Conservation (phyloP, 2,329 filamentous ascomycete species). For the Cladosporium sp. region DNA sequence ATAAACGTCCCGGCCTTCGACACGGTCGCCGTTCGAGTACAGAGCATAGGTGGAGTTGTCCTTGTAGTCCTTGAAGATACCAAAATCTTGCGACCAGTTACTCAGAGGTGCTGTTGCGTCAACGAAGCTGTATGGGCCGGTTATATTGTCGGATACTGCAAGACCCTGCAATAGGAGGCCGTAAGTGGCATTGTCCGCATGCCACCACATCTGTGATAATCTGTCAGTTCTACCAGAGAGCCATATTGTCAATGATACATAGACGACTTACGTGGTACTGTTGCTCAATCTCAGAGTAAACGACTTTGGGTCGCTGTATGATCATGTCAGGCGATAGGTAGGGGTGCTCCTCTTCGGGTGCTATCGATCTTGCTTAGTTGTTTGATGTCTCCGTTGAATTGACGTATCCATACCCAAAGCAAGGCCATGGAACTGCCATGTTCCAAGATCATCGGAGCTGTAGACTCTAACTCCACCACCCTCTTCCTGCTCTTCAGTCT, state of each 20-base stretch:
- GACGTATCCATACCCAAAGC: slow-evolving; percentile 49
- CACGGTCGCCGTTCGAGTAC: slow-evolving; percentile 60
- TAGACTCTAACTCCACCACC: slow-evolving; percentile 62
- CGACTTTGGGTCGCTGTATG: slow-evolving; percentile 64
- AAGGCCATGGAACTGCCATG: slow-evolving; percentile 59
- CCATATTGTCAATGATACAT: not conserved
- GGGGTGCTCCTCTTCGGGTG: slow-evolving; percentile 55
- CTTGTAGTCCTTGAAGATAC: slow-evolving; percentile 61
- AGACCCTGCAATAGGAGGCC: slow-evolving; percentile 58
- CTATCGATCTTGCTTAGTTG: slow-evolving; percentile 28
- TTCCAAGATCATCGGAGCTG: slow-evolving; percentile 61
- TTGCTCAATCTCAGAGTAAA: slow-evolving; percentile 55
- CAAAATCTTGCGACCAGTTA: slow-evolving; percentile 65
- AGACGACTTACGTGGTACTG: slow-evolving; percentile 55
- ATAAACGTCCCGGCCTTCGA: slow-evolving; percentile 59
- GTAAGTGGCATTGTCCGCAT: slow-evolving; percentile 60
- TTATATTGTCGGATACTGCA: slow-evolving; percentile 54
- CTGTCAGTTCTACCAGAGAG: not conserved
- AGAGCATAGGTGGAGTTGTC: slow-evolving; percentile 57
- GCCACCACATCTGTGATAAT: slow-evolving; percentile 56
- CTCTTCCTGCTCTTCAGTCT: slow-evolving; percentile 58
- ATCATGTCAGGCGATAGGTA: slow-evolving; percentile 58
- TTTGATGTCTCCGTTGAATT: not conserved
- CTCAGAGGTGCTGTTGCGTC: slow-evolving; percentile 57
- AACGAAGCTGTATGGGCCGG: slow-evolving; percentile 57